Evolutionary conservation across 2,329 filamentous ascomycete species (phyloP).

Genomic region (Colletotrichum endophyticum): DNA sequence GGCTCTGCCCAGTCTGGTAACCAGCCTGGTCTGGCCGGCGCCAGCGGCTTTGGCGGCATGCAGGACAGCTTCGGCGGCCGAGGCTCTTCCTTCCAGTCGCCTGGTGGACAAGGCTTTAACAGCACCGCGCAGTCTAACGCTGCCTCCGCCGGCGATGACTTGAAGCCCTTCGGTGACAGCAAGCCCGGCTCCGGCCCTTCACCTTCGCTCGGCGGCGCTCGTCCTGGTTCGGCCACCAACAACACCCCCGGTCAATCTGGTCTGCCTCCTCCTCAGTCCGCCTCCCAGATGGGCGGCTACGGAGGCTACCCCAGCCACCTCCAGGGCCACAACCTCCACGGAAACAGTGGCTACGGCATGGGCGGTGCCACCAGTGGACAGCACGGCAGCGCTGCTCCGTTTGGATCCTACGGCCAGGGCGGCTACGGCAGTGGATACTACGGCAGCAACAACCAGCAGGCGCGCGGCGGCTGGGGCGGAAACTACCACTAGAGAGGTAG

Average conservation of each 20-base stretch:
- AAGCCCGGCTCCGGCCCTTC: conserved; percentile 61
- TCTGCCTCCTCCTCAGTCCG: conserved; percentile 60
- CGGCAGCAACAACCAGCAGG: conserved; percentile 44
- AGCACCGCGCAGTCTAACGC: conserved; percentile 52
- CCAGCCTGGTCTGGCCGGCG: conserved; percentile 53
- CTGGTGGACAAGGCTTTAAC: conserved; percentile 58
- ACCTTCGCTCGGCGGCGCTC: conserved; percentile 59
- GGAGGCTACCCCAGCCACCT: conserved; percentile 61
- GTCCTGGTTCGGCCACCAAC: conserved; percentile 64
- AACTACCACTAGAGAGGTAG: conserved; percentile 59
- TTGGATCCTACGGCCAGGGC: conserved; percentile 55
- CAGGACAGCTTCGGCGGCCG: conserved; percentile 62
- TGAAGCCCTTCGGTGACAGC: conserved; percentile 64
- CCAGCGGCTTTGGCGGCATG: conserved; percentile 54
- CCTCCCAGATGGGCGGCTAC: conserved; percentile 61
- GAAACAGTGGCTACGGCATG: conserved; percentile 60
- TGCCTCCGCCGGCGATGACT: conserved; percentile 52
- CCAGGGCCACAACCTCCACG: conserved; percentile 58
- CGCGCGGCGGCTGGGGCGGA: conserved; percentile 62
- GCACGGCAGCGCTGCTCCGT: conserved; percentile 53
- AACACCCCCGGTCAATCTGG: conserved; percentile 54
- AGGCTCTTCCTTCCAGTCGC: conserved; percentile 59
- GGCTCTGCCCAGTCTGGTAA: conserved; percentile 53
- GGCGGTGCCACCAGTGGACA: conserved; percentile 56
- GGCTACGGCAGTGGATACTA: conserved; percentile 56